Evolutionary conservation across 371 early-diverging fungal genomes (phyloP).

Genomic region (Syncephalastrum sp.): DNA sequence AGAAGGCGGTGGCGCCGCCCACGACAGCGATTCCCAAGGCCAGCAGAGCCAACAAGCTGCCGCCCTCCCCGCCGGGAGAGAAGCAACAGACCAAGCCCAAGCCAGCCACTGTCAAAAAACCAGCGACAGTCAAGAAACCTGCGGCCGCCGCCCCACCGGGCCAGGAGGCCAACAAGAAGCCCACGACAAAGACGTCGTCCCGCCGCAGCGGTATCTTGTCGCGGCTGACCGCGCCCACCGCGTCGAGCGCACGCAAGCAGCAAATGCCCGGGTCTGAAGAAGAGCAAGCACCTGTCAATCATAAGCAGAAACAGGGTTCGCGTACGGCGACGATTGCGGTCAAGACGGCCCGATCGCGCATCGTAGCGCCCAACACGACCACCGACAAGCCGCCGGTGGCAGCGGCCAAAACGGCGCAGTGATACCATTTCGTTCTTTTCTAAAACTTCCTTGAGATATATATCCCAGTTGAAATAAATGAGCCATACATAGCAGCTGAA

Average conservation of each 20-base stretch:
- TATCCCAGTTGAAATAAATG: too few species aligned
- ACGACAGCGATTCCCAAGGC: too few species aligned
- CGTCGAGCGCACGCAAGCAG: constrained; percentile 17
- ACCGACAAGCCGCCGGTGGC: too few species aligned
- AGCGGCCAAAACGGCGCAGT: too few species aligned
- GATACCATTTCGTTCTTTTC: too few species aligned
- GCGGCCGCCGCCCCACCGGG: neutral
- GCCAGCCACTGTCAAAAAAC: too few species aligned
- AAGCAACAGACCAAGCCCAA: too few species aligned
- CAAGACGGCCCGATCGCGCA: constrained; percentile 10
- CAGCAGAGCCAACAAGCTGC: too few species aligned
- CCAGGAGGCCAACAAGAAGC: neutral
- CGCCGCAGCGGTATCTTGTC: constrained; percentile 9
- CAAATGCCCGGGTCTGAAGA: neutral
- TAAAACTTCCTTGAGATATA: too few species aligned
- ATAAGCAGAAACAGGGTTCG: neutral
- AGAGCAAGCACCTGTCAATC: neutral
- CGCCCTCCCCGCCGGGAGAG: too few species aligned
- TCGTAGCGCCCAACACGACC: constrained; percentile 1
- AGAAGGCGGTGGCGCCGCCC: too few species aligned
- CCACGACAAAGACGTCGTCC: neutral
- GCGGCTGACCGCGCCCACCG: constrained; percentile 21
- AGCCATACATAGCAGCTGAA: too few species aligned
- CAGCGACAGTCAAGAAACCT: neutral
- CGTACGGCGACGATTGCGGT: constrained; percentile 13